phyloP scores from a whole-genome alignment of 768 basidiomycete genomes.

The Coprinellus aureogranulatus region DNA sequence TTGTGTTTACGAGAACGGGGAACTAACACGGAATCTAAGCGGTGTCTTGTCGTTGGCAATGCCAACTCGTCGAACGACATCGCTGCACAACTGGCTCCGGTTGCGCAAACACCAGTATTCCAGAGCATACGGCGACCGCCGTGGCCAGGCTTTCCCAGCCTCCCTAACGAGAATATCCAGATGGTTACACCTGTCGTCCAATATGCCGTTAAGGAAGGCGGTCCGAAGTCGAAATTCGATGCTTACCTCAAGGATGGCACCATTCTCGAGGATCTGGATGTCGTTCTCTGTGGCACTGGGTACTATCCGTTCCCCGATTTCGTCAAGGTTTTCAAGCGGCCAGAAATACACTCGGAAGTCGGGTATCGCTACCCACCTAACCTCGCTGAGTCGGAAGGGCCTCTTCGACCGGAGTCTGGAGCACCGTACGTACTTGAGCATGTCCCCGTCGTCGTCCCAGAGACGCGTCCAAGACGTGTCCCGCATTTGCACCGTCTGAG shows the following conservation, averaged over 20 bases:
- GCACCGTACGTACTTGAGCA: slow-evolving; percentile 10
- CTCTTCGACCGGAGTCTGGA: neutral
- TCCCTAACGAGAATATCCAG: slow-evolving; percentile 42
- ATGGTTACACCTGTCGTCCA: slow-evolving; percentile 40
- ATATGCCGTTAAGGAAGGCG: slow-evolving; percentile 20
- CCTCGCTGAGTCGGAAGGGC: neutral
- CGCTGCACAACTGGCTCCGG: slow-evolving; percentile 40
- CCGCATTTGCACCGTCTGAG: slow-evolving; percentile 45
- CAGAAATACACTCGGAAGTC: neutral
- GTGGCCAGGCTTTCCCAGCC: slow-evolving; percentile 35
- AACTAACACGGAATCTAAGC: too few species aligned
- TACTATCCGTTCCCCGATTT: slow-evolving; percentile 42
- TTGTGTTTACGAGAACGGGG: too few species aligned
- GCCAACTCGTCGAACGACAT: slow-evolving; percentile 56
- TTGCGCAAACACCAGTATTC: slow-evolving; percentile 40
- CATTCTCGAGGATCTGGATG: slow-evolving; percentile 38
- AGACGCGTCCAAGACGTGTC: slow-evolving; percentile 34
- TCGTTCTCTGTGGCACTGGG: slow-evolving; percentile 46
- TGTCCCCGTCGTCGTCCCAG: slow-evolving; percentile 25
- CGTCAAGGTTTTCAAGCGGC: slow-evolving; percentile 30
- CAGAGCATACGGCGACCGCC: slow-evolving; percentile 45
- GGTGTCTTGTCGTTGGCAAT: slow-evolving; percentile 46
- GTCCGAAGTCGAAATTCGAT: slow-evolving; percentile 23
- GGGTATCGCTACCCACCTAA: neutral
- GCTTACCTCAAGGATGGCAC: slow-evolving; percentile 38